Base-by-base conservation (phyloP, 2,329 filamentous ascomycete species). In the Sarocladium brachiariae region DNA sequence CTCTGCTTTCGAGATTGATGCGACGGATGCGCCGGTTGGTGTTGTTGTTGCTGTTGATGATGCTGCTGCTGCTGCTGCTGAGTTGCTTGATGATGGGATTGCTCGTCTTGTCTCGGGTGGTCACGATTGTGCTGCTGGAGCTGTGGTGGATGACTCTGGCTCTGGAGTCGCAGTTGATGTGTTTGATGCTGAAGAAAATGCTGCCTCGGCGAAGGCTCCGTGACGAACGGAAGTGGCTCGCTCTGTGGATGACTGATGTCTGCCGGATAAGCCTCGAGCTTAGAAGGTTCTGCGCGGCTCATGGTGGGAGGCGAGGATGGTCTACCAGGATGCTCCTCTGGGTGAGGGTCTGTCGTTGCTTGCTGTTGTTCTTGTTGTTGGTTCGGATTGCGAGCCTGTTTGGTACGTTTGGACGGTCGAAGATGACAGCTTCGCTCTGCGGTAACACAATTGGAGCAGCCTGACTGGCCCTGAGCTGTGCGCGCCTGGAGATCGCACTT, bases 401-500 rank as follows among this genome's bases (percentile, higher is more conserved):
- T 65, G 1, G 54, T 57, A 7, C 63, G 55, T 43, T 59, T 63
- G 1, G 63, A 65, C 5, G 61, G 63, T 2, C 63, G 53, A 9
- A 62, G 53, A 13, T 57, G 58, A 35, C 63, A 65, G 2, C 61
- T 59, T 21, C 59, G 58, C 3, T 59, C 59, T 3, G 58, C 56
- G 0, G 48, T 38, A 5, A 58, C 51, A 45, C 63, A 65, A 33
- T 65, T 63, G 14, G 62, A 59, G 52, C 63, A 65, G 48, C 51
- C 56, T 6, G 51, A 18, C 13, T 58, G 50, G 3, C 62, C 64
- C 33, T 58, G 49, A 2, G 50, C 55, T 8, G 50, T 57, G 7
- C 61, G 57, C 33, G 57, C 60, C 56, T 66, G 62, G 25, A 65
- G 52, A 52, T 66, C 62, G 25, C 64, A 67, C 33, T 66, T 66